Evolutionary conservation across 2,329 filamentous ascomycete species (phyloP), one percentile per base, ranked within the genome.

Genomic region (Mycosphaerella sp.): DNA sequence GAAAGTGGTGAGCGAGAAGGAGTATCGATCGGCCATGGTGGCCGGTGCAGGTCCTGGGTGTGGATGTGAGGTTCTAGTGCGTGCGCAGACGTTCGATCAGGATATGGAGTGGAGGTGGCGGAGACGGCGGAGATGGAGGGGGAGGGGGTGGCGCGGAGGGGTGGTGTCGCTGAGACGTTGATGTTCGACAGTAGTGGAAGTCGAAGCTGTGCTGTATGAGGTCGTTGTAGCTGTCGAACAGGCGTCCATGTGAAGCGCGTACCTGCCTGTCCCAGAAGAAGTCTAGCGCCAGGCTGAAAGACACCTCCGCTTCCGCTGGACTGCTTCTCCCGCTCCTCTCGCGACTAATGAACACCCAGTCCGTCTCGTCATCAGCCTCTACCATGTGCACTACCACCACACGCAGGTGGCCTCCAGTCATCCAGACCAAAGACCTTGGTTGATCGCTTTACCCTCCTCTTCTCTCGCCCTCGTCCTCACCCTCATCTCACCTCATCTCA

Each of bases 1-100:
- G 85, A 98, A 98, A 60, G 93, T 98, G 59, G 93, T 98, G 71
- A 98, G 81, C 54, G 93, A 98, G 84, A 98, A 98, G 50, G 91
- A 96, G 75, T 98, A 98, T 78, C 93, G 82, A 75, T 98, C 93
- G 68, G 93, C 91, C 91, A 98, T 98, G 70, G 61, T 77, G 67
- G 62, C 60, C 62, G 58, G 21, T 16, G 49, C n/a, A 36, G 32
- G 17, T 34, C 14, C 34, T 28, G 44, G 21, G 21, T 25, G 21
- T 25, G 4, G 21, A 6, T 21, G 21, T 21, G 21, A 21, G 21
- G 21, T 21, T 21, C 21, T 21, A 4, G 21, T 21, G 21, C 21
- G 21, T 21, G 21, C 1, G 21, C 21, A 21, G 21, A 21, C 21
- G 21, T 21, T 21, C 21, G 21, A 21, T 21, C 21, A 21, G 21